Percentiles rank a stretch among this genome's conserved stretches.
phyloP scores from a whole-genome alignment of 306 rosid species.

The Malus domestica region DNA sequence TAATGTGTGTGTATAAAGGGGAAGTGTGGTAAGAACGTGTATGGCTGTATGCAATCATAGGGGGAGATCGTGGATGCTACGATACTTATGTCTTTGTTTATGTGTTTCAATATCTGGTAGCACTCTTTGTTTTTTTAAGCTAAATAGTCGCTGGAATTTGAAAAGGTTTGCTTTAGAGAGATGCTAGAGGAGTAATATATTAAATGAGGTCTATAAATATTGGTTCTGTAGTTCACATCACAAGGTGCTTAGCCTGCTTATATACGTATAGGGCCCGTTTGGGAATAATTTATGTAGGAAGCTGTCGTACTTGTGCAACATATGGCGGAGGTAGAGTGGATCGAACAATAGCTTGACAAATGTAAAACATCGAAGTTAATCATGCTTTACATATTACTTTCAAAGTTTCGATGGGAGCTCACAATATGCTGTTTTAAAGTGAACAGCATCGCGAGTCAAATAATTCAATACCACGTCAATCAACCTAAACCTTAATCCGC shows the following conservation, averaged over 20 bases:
- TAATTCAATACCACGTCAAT: not conserved
- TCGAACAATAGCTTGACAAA: no score
- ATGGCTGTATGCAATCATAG: constrained; percentile 53
- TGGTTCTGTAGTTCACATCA: not conserved
- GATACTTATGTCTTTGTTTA: constrained; percentile 5
- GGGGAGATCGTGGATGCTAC: constrained; percentile 43
- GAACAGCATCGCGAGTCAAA: no score
- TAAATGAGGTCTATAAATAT: no score
- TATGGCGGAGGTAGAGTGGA: no score
- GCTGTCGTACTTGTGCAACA: no score
- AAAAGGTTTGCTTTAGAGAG: not conserved
- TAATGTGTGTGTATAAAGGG: constrained; percentile 1
- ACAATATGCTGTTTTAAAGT: no score
- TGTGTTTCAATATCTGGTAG: constrained; percentile 2
- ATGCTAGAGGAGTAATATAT: not conserved
- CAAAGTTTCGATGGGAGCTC: no score
- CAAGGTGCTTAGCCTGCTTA: not conserved
- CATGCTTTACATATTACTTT: no score
- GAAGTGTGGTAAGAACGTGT: constrained; percentile 47
- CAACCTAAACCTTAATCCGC: not conserved
- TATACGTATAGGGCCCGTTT: not conserved
- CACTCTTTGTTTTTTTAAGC: not conserved
- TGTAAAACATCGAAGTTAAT: no score
- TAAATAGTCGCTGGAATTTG: not conserved
- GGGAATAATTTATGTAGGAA: no score